Percentiles rank a stretch among this genome's conserved stretches.
Conservation (phyloP, 2,329 filamentous ascomycete species). For the Paracoccidioides lutzii region DNA sequence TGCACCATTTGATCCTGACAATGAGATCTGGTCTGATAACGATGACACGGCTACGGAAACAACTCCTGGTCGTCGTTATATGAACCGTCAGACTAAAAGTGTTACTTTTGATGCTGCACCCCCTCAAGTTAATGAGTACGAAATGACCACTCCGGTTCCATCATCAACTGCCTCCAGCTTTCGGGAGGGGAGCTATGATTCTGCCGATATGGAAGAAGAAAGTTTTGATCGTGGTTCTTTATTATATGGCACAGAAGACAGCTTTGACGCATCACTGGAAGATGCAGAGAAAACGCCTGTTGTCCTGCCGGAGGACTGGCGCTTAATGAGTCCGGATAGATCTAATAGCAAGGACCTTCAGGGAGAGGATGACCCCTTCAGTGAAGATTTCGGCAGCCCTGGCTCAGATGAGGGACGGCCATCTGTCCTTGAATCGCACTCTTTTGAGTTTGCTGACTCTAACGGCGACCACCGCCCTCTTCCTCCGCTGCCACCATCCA, state of each 20-base stretch:
- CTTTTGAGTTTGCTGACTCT: conserved; percentile 55
- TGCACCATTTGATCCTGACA: conserved; percentile 52
- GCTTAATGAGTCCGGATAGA: conserved; percentile 56
- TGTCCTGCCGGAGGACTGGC: conserved; percentile 94
- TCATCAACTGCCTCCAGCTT: conserved; percentile 83
- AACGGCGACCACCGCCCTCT: conserved; percentile 73
- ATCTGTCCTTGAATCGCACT: conserved; percentile 17
- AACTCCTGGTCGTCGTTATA: conserved; percentile 50
- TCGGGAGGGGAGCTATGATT: conserved; percentile 85
- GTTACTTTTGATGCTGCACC: conserved; percentile 93
- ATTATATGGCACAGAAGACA: conserved; percentile 56
- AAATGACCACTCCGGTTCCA: conserved; percentile 93
- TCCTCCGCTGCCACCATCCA: conserved; percentile 60
- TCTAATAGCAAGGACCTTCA: conserved; percentile 40
- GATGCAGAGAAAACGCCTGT: conserved; percentile 96
- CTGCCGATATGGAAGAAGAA: conserved; percentile 59
- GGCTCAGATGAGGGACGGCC: conserved; percentile 47
- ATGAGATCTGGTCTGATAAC: conserved; percentile 53
- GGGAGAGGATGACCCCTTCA: conserved; percentile 55
- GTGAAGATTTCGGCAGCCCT: conserved; percentile 49
- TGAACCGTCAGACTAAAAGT: conserved; percentile 83
- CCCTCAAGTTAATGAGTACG: conserved; percentile 92
- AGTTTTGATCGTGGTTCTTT: conserved; percentile 47
- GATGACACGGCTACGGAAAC: conserved; percentile 49
- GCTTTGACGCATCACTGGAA: conserved; percentile 89